Percentiles rank a stretch among this genome's conserved stretches.
These are phyloP conservation scores for Mucor piriformis DNA, from an alignment of 371 early-diverging fungal genomes.

Conservation along the genomic window DNA sequence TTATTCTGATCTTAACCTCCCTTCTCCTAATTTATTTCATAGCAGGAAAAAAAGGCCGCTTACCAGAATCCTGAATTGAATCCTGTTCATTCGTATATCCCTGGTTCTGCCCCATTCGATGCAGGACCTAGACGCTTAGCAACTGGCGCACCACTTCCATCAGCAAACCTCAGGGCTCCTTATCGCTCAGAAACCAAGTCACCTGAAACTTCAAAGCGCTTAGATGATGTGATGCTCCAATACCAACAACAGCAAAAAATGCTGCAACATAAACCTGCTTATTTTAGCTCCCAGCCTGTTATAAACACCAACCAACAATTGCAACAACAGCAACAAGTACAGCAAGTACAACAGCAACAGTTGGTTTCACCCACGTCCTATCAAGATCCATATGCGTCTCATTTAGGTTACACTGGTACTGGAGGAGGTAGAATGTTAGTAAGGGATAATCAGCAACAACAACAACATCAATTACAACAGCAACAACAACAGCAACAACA, in stretches of 20 bases:
- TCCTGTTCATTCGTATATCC: slow-evolving; percentile 13
- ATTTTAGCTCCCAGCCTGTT: slow-evolving; percentile 6
- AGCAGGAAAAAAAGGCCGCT: slow-evolving; percentile 35
- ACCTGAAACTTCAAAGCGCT: slow-evolving; percentile 50
- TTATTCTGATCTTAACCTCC: not conserved
- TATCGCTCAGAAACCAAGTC: slow-evolving; percentile 48
- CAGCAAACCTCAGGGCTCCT: slow-evolving; percentile 25
- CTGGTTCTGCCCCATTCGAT: slow-evolving; percentile 17
- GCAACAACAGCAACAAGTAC: slow-evolving; percentile 17
- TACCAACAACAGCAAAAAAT: slow-evolving; percentile 53
- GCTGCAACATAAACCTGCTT: slow-evolving; percentile 35
- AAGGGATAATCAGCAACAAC: slow-evolving; percentile 29
- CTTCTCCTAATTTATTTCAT: slow-evolving; percentile 1
- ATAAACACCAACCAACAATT: slow-evolving; percentile 13
- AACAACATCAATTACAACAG: not conserved
- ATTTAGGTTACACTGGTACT: slow-evolving; percentile 33
- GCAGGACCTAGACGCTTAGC: slow-evolving; percentile 15
- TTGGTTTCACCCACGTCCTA: slow-evolving; percentile 10
- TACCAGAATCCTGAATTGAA: slow-evolving; percentile 14
- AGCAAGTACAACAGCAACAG: slow-evolving; percentile 10
- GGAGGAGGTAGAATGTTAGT: slow-evolving; percentile 44
- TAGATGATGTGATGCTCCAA: slow-evolving; percentile 58
- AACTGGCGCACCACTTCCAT: slow-evolving; percentile 36
- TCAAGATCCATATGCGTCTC: slow-evolving; percentile 31
- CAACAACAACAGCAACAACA: not conserved